Conservation (phyloP, 257 asterid genomes). For the Solanum paucissectum region DNA sequence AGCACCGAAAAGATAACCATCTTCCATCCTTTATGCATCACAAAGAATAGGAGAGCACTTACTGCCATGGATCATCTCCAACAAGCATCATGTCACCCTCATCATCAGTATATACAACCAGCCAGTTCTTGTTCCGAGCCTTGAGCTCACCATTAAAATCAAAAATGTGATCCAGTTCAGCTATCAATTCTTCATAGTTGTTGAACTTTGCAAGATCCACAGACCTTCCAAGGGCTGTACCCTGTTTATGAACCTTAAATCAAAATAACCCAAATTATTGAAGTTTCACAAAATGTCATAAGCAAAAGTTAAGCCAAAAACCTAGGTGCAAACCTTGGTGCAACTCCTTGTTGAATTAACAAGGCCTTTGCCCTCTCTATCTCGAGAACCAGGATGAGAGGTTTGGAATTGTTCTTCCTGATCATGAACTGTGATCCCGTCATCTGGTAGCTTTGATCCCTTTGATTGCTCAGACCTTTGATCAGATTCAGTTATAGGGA, state of each 20-base stretch:
- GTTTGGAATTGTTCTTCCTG: constrained; percentile 37
- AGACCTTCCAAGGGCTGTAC: constrained; percentile 74
- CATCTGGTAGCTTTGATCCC: constrained; percentile 41
- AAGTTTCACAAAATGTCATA: neutral
- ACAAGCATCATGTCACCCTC: constrained; percentile 86
- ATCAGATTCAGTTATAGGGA: constrained; percentile 34
- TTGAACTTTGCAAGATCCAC: constrained; percentile 62
- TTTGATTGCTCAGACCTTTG: constrained; percentile 43
- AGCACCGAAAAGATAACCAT: neutral
- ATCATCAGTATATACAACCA: constrained; percentile 73
- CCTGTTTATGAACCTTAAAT: constrained; percentile 72
- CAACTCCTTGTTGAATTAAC: constrained; percentile 76
- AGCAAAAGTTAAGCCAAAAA: neutral
- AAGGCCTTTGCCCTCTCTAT: constrained; percentile 46
- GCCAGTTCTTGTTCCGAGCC: constrained; percentile 62
- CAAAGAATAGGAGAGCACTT: constrained; percentile 14
- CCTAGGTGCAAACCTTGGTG: constrained; percentile 61
- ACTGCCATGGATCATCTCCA: constrained; percentile 93
- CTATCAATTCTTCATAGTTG: constrained; percentile 54
- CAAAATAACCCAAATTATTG: neutral
- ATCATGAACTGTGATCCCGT: constrained; percentile 30
- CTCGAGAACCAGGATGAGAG: constrained; percentile 11
- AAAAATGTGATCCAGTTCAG: constrained; percentile 66
- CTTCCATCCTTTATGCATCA: neutral
- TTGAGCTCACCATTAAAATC: constrained; percentile 58